A percentile compares a stretch with the other conserved stretches of the same genome.
Evolutionary conservation across 2,329 filamentous ascomycete genomes (phyloP).

Genomic region (Mycocentrospora acerina): DNA sequence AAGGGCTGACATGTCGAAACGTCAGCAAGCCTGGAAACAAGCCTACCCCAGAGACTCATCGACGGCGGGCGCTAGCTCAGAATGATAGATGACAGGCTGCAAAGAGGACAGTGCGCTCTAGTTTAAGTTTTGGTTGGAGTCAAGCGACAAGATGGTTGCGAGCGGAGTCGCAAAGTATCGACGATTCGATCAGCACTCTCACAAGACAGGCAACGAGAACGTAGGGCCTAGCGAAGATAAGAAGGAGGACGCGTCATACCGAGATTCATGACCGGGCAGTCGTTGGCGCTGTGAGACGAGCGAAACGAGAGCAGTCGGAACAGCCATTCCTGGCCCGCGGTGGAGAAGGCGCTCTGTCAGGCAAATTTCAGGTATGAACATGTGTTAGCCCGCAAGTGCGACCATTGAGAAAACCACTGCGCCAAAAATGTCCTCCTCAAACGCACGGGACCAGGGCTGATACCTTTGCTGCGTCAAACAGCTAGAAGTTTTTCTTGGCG

Average conservation of each 20-base stretch:
- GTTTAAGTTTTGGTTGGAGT: too few relatives aligned
- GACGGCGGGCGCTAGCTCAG: conserved; percentile 40
- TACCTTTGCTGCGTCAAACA: conserved; percentile 33
- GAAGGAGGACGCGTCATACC: conserved; percentile 22
- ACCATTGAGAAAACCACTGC: conserved; percentile 24
- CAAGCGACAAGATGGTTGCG: too few relatives aligned
- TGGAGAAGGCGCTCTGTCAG: conserved; percentile 34
- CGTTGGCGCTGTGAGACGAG: conserved; percentile 35
- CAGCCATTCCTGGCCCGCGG: conserved; percentile 25
- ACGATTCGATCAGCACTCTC: too few relatives aligned
- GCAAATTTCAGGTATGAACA: conserved; percentile 20
- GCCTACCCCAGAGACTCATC: conserved; percentile 29
- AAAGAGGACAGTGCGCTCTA: conserved; percentile 28
- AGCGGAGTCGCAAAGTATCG: too few relatives aligned
- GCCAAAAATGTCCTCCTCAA: conserved; percentile 33
- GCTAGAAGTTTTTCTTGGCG: conserved; percentile 21
- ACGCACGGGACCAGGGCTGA: conserved; percentile 32
- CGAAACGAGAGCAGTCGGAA: conserved; percentile 39
- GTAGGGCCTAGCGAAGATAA: too few relatives aligned
- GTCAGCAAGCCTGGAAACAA: conserved; percentile 41
- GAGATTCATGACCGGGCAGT: conserved; percentile 20
- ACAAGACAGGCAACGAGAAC: too few relatives aligned
- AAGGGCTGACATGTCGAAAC: too few relatives aligned
- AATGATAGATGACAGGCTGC: conserved; percentile 30
- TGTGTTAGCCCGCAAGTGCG: conserved; percentile 24